Conservation (phyloP, 345 rosid species). For the Psidium guajava region DNA sequence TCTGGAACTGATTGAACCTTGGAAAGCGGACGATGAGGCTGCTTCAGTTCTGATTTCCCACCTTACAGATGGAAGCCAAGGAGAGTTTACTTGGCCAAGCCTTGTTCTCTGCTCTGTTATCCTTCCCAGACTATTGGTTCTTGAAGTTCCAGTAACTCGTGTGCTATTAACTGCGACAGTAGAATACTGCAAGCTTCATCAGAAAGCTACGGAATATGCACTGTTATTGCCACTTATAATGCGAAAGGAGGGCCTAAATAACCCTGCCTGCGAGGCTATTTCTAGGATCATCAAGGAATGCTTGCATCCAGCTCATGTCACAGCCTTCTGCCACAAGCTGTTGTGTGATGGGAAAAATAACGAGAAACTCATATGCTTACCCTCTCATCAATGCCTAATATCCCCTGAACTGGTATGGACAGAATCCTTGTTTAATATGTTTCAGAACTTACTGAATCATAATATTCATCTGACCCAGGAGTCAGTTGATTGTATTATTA, state of each 20-base stretch:
- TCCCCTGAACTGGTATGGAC: constrained; percentile 58
- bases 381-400: constrained; percentile 42
- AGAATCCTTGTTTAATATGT: constrained; percentile 45
- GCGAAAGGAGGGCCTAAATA: constrained; percentile 51
- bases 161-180: constrained; percentile 36
- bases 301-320: constrained; percentile 65
- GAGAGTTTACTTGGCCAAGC: constrained; percentile 55
- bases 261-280: constrained; percentile 37
- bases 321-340: constrained; percentile 60
- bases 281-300: constrained; percentile 55
- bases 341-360: constrained; percentile 39
- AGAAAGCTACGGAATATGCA: constrained; percentile 50
- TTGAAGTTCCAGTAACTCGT: constrained; percentile 48
- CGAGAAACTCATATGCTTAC: constrained; percentile 34
- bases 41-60: constrained; percentile 44
- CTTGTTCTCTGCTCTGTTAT: constrained; percentile 48
- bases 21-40: constrained; percentile 62
- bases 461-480: constrained; percentile 48
- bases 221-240: constrained; percentile 42
- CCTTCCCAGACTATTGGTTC: constrained; percentile 58
- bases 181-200: constrained; percentile 62
- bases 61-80: constrained; percentile 26
- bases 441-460: constrained; percentile 45
- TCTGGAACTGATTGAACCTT: constrained; percentile 58
- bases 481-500: constrained; percentile 44